Evolutionary conservation across 495 filamentous ascomycete genomes (phyloP).

Genomic region (Penicillium macrosclerotiorum): DNA sequence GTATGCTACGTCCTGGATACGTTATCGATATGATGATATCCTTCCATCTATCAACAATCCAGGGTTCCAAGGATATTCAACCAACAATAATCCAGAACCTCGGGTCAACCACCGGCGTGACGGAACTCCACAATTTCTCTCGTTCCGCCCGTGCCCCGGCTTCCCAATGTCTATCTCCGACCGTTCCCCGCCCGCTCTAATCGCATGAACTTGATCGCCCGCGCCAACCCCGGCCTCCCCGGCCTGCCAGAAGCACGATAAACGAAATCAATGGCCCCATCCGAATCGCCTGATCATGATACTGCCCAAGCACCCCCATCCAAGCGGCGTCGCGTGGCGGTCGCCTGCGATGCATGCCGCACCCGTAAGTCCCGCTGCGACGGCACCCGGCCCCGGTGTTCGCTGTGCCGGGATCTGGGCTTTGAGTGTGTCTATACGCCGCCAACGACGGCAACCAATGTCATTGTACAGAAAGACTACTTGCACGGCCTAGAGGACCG

Average conservation of each 20-base stretch:
- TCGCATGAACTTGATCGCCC: not conserved
- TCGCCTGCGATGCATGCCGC: slow-evolving; percentile 48
- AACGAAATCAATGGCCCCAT: slow-evolving; percentile 6
- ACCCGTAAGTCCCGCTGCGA: slow-evolving; percentile 50
- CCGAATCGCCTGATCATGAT: not conserved
- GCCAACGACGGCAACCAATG: slow-evolving; percentile 35
- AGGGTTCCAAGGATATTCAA: no score
- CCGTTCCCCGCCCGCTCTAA: not conserved
- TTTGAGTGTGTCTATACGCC: slow-evolving; percentile 48
- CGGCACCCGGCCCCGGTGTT: slow-evolving; percentile 45
- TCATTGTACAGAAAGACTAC: slow-evolving; percentile 46
- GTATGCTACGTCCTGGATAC: no score
- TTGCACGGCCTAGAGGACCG: slow-evolving; percentile 19
- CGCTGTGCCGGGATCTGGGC: slow-evolving; percentile 39
- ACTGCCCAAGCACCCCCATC: slow-evolving; percentile 1
- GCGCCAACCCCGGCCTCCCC: not conserved
- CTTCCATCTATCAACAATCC: no score
- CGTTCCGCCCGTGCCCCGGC: not conserved
- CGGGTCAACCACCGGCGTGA: no score
- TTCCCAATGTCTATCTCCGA: not conserved
- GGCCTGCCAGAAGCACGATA: not conserved
- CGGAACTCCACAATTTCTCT: no score
- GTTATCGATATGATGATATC: no score
- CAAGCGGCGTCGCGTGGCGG: slow-evolving; percentile 34
- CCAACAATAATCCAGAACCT: no score